These are phyloP conservation scores for Ambrosia artemisiifolia DNA, from an alignment of 129 eudicot genomes.

Conservation along the genomic window DNA sequence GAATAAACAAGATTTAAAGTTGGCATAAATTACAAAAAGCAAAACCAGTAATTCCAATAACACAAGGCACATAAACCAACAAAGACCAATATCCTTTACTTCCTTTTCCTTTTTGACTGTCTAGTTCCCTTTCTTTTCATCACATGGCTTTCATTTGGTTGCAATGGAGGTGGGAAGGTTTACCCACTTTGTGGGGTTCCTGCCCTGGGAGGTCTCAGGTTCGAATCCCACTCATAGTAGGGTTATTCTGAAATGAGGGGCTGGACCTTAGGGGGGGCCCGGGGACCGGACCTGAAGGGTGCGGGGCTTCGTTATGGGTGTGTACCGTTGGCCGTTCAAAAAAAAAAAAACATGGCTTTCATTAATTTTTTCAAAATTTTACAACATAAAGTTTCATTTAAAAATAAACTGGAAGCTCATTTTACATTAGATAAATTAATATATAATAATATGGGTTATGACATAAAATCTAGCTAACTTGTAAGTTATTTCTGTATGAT, in stretches of 20 bases:
- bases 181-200: too few relatives aligned
- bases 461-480: not conserved
- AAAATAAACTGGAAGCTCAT: not conserved
- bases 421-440: not conserved
- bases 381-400: constrained; percentile 5
- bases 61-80: constrained; percentile 40
- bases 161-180: too few relatives aligned
- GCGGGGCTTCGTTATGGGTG: too few relatives aligned
- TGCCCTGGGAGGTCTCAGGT: too few relatives aligned
- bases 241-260: too few relatives aligned
- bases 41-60: constrained; percentile 26
- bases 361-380: not conserved
- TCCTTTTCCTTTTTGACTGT: constrained; percentile 41
- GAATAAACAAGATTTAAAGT: constrained; percentile 26
- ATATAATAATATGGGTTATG: not conserved
- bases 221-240: too few relatives aligned
- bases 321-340: too few relatives aligned
- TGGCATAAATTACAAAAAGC: constrained; percentile 30
- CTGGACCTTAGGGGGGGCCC: too few relatives aligned
- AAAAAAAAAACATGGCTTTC: constrained; percentile 36
- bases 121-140: constrained; percentile 22
- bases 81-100: constrained; percentile 22
- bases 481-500: not conserved
- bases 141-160: constrained; percentile 31
- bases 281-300: too few relatives aligned